phyloP scores from a whole-genome alignment of 208 protist species.

The Borovskyia barvae region DNA sequence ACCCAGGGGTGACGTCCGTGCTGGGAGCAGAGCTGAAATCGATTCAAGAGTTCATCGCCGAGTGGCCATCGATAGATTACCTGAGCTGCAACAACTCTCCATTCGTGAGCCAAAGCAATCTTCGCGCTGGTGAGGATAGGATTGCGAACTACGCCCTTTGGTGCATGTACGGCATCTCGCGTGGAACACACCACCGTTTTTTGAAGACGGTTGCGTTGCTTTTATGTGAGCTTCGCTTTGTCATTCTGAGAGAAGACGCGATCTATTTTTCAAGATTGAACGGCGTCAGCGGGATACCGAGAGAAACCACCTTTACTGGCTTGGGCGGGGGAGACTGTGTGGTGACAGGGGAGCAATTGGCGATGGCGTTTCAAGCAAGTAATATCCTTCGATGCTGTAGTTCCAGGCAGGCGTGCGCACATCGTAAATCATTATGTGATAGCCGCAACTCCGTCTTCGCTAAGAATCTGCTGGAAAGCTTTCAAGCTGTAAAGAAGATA shows the following conservation, averaged over 20 bases:
- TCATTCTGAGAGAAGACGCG: not conserved
- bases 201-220: slow-evolving; percentile 15
- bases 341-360: not conserved
- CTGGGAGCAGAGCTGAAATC: not conserved
- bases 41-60: not conserved
- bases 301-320: too few relatives aligned
- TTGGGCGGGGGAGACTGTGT: too few relatives aligned
- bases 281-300: too few relatives aligned
- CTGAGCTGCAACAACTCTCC: slow-evolving; percentile 14
- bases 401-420: not conserved
- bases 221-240: slow-evolving; percentile 13
- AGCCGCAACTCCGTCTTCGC: not conserved
- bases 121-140: not conserved
- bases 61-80: not conserved
- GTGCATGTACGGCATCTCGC: not conserved
- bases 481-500: too few relatives aligned
- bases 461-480: not conserved
- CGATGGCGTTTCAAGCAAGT: not conserved
- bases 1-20: too few relatives aligned
- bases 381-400: not conserved
- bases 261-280: too few relatives aligned
- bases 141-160: not conserved
- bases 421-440: not conserved
- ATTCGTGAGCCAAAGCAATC: not conserved
- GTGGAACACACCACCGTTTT: slow-evolving; percentile 1